phyloP scores from a whole-genome alignment of 768 basidiomycete species.

The Panaeolus cyanescens region DNA sequence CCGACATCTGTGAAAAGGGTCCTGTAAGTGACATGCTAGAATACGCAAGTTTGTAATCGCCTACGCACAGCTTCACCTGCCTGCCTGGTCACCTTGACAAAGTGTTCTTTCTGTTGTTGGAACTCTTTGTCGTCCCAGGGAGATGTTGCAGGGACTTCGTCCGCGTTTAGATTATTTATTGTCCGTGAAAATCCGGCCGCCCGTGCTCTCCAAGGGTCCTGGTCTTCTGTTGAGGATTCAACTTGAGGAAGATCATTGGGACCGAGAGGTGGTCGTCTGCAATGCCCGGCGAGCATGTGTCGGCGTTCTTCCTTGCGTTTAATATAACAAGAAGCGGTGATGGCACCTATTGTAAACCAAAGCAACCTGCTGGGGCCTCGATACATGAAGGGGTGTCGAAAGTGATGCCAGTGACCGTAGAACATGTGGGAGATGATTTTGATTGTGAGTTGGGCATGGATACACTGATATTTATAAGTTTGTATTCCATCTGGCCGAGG shows the following conservation, averaged over 20 bases:
- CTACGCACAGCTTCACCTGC: constrained; percentile 51
- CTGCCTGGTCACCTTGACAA: constrained; percentile 46
- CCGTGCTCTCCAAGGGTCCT: background rate
- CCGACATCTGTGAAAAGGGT: constrained; percentile 47
- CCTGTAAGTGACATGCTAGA: background rate
- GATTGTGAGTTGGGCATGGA: too few species aligned
- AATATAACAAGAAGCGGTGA: constrained; percentile 38
- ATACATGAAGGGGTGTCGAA: background rate
- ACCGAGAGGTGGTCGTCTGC: constrained; percentile 22
- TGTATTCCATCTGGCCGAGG: background rate
- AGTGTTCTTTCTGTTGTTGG: constrained; percentile 32
- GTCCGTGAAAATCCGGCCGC: constrained; percentile 2
- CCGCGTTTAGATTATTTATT: constrained; percentile 7
- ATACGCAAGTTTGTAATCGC: background rate
- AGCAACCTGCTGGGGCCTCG: constrained; percentile 57
- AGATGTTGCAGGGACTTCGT: constrained; percentile 1
- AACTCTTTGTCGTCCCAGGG: constrained; percentile 40
- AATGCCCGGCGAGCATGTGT: constrained; percentile 32
- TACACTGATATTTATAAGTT: background rate
- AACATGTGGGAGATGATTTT: too few species aligned
- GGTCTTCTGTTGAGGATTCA: background rate
- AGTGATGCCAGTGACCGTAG: background rate
- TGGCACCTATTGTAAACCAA: constrained; percentile 71
- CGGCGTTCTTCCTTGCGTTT: constrained; percentile 41
- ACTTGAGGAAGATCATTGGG: constrained; percentile 3